phyloP scores from a whole-genome alignment of 2,329 filamentous ascomycete species.

The Sporothrix brasiliensis region DNA sequence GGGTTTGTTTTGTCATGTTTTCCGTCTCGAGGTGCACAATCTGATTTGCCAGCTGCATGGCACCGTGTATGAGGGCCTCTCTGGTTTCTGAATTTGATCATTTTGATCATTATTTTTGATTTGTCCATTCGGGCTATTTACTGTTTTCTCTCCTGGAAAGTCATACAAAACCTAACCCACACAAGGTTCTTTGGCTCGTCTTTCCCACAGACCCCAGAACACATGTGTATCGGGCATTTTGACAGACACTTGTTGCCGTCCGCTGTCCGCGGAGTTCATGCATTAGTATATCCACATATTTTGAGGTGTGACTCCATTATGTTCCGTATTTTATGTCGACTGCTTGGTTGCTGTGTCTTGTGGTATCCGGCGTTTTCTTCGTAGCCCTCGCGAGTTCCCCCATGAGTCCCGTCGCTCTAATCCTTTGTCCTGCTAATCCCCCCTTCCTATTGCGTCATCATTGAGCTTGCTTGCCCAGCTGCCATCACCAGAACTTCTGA shows the following conservation, averaged over 20 bases:
- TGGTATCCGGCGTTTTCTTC: neutral
- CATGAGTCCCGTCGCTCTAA: neutral
- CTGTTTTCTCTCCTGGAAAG: neutral
- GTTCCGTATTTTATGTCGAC: neutral
- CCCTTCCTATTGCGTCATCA: slow-evolving; percentile 3
- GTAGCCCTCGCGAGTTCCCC: neutral
- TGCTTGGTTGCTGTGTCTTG: neutral
- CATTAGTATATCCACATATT: neutral
- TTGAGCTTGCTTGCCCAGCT: neutral
- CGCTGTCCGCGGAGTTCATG: no score
- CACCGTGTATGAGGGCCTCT: neutral
- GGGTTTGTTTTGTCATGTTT: slow-evolving; percentile 6
- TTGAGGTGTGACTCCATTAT: no score
- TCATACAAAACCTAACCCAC: neutral
- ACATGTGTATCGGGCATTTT: neutral
- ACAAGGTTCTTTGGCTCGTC: neutral
- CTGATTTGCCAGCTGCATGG: neutral
- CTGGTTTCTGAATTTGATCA: neutral
- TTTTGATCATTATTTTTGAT: neutral
- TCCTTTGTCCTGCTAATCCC: neutral
- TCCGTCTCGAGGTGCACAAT: neutral
- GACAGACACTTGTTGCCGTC: neutral
- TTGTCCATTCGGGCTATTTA: neutral
- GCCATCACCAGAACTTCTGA: neutral
- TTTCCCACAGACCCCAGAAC: neutral